Conservation (phyloP, 768 basidiomycete species). For the Mycena alexandri region DNA sequence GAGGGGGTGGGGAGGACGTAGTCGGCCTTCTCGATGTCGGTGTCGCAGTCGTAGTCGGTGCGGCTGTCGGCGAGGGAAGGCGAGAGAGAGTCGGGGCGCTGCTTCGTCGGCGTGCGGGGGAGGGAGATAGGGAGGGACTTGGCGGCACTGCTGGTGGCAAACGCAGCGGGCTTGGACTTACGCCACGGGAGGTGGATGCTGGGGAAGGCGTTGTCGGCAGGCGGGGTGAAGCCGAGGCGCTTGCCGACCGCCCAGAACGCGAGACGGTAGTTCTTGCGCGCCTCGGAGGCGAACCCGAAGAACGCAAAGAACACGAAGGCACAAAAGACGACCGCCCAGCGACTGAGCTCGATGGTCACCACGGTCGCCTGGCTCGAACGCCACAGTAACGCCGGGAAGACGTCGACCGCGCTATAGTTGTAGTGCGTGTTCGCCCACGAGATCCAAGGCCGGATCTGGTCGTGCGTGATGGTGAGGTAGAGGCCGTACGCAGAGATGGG, state of each 20-base stretch:
- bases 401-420: constrained; percentile 50
- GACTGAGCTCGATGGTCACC: constrained; percentile 38
- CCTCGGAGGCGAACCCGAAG: constrained; percentile 67
- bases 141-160: not conserved
- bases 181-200: constrained; percentile 1
- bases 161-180: not conserved
- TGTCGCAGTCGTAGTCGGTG: constrained; percentile 7
- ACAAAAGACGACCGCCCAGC: constrained; percentile 32
- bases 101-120: constrained; percentile 9
- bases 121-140: not conserved
- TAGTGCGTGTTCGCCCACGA: constrained; percentile 52
- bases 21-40: not conserved
- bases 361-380: constrained; percentile 2
- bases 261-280: constrained; percentile 54
- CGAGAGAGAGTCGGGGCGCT: constrained; percentile 9
- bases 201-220: constrained; percentile 5
- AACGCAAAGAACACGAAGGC: constrained; percentile 65
- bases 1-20: constrained; percentile 1
- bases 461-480: constrained; percentile 33
- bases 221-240: constrained; percentile 6
- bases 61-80: constrained; percentile 8
- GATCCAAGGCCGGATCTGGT: constrained; percentile 37
- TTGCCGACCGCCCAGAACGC: not conserved
- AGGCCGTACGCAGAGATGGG: constrained; percentile 43
- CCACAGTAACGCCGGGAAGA: constrained; percentile 44